Conservation (phyloP, 768 basidiomycete species). For the Lentinula sp. region DNA sequence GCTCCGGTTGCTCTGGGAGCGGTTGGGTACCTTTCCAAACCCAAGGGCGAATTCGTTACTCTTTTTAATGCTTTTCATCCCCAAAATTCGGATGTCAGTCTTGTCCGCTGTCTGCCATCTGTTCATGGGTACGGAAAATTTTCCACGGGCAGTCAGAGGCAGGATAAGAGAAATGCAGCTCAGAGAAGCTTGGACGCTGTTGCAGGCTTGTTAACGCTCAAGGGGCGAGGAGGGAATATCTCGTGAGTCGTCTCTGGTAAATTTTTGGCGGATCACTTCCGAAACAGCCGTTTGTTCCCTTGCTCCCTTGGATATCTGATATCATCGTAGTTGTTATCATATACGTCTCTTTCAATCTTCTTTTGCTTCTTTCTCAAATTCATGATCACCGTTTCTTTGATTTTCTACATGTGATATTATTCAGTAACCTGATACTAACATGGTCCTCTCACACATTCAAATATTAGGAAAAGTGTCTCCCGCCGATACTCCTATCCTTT, state of each 20-base stretch:
- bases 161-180: slow-evolving; percentile 53
- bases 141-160: slow-evolving; percentile 37
- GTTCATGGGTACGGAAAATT: slow-evolving; percentile 62
- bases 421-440: not conserved
- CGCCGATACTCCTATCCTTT: slow-evolving; percentile 57
- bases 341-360: not conserved
- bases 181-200: slow-evolving; percentile 53
- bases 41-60: slow-evolving; percentile 62
- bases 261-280: not conserved
- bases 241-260: slow-evolving; percentile 28
- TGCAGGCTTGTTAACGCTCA: slow-evolving; percentile 44
- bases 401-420: too few relatives aligned
- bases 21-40: slow-evolving; percentile 69
- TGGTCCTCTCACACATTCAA: not conserved
- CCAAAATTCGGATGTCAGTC: slow-evolving; percentile 34
- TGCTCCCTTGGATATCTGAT: not conserved
- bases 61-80: slow-evolving; percentile 66
- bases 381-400: not conserved
- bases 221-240: slow-evolving; percentile 22
- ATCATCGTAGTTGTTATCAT: not conserved
- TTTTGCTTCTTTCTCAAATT: not conserved
- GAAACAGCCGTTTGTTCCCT: not conserved
- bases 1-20: slow-evolving; percentile 56
- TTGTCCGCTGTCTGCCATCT: slow-evolving; percentile 45
- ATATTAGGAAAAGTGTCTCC: slow-evolving; percentile 34